Conservation (phyloP, 306 rosid genomes). For the Ammopiptanthus mongolicus region DNA sequence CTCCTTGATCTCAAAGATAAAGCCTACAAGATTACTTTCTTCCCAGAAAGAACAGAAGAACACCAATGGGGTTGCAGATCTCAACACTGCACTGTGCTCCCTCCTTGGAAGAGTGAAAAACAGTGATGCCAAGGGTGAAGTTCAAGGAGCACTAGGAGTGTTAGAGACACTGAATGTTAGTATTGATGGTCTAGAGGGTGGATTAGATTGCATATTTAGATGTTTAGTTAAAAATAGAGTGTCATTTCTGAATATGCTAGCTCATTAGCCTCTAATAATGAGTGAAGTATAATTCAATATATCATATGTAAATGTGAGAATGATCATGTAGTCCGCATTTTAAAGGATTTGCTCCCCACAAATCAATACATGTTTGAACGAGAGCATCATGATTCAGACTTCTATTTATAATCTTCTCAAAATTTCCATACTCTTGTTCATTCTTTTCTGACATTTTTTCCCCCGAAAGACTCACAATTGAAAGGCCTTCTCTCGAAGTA, state of each 20-base stretch:
- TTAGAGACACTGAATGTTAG: constrained; percentile 40
- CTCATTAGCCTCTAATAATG: constrained; percentile 10
- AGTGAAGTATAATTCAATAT: background rate
- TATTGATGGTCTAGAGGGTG: constrained; percentile 44
- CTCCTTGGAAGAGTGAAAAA: constrained; percentile 31
- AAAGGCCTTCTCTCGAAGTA: background rate
- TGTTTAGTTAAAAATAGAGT: constrained; percentile 73
- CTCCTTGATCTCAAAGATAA: constrained; percentile 48
- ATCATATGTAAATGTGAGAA: constrained; percentile 14
- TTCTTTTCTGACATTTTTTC: background rate
- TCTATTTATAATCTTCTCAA: background rate
- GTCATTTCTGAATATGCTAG: constrained; percentile 55
- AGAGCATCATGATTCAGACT: constrained; percentile 8
- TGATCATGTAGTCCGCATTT: constrained; percentile 23
- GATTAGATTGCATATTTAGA: constrained; percentile 56
- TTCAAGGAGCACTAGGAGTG: constrained; percentile 38
- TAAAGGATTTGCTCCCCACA: constrained; percentile 16
- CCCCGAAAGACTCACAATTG: background rate
- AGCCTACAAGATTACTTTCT: constrained; percentile 26
- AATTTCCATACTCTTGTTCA: background rate
- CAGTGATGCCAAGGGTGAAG: constrained; percentile 30
- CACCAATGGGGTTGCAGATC: constrained; percentile 38
- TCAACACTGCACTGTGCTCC: constrained; percentile 41
- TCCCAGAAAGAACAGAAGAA: constrained; percentile 37
- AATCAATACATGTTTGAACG: background rate